Evolutionary conservation across 2,329 filamentous ascomycete genomes (phyloP), one percentile per base, ranked within the genome.

Genomic region (Trichoderma sp.): DNA sequence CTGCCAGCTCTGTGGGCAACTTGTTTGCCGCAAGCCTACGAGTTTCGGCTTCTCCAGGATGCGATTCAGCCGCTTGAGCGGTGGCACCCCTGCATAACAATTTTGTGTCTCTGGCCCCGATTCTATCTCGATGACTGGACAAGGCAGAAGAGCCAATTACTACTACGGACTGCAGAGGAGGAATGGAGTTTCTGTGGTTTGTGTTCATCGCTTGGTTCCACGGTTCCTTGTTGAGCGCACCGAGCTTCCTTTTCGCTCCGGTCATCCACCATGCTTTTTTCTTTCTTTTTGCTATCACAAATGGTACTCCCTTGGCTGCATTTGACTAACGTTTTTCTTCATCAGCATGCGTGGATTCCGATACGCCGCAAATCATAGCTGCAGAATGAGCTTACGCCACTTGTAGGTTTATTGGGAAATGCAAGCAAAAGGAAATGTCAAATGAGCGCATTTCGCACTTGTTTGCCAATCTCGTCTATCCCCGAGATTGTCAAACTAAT

Each of bases 21-120:
- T 29, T 69, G 75, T 73, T 73, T 73, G 64, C 50, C 29, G 33
- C 41, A 31, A 45, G n/a, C 35, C 50, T 63, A 24, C 69, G 73
- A 33, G 56, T 59, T 68, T 69, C 50, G 69, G 56, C 68, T 35
- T 59, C 69, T 63, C 38, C n/a, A 63, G 31, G 41, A 41, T 63
- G 69, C 68, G 53, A 64, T 68, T 64, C 63, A 73, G 69, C 63
- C 69, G 65, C 56, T 53, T 64, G 53, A 31, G 62, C 16, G 45
- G 41, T 21, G 24, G 18, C 33, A 60, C 64, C 69, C 41, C 71
- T 65, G 41, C 60, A 29, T n/a, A 27, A n/a, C 29, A 8, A 24
- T 31, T 33, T 64, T 29, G 35, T 64, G 29, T 62, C 60, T 56
- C 33, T 56, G 29, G 12, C 31, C 29, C 45, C 24, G 60, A 41